Evolutionary conservation across 1,284 basidiomycete species (phyloP).

Genomic region (Sanghuangporus baumii): DNA sequence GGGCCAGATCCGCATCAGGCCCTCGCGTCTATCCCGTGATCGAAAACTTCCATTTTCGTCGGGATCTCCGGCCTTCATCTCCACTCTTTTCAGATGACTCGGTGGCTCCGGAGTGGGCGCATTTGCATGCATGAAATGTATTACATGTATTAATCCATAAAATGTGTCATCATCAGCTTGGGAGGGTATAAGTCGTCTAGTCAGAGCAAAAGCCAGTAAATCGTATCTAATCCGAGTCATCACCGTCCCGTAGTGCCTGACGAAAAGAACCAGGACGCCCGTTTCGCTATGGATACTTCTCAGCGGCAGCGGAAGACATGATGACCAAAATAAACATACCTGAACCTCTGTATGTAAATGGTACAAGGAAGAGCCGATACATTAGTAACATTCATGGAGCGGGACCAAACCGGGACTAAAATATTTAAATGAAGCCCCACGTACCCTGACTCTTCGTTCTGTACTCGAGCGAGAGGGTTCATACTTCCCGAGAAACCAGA

Average conservation of each 20-base stretch:
- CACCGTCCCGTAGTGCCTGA: slow-evolving; percentile 13
- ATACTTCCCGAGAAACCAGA: slow-evolving; percentile 39
- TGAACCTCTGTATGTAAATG: slow-evolving; percentile 19
- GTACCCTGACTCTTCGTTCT: slow-evolving; percentile 76
- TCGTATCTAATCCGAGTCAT: not conserved
- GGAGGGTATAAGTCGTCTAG: slow-evolving; percentile 16
- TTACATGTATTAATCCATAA: slow-evolving; percentile 7
- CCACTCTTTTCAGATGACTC: not conserved
- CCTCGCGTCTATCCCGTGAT: not conserved
- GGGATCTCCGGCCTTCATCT: not conserved
- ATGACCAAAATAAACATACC: slow-evolving; percentile 22
- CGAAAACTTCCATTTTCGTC: not conserved
- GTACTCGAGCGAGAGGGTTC: slow-evolving; percentile 64
- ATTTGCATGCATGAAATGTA: not conserved
- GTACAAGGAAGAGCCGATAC: slow-evolving; percentile 8
- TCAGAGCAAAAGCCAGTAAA: slow-evolving; percentile 11
- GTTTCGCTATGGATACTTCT: slow-evolving; percentile 55
- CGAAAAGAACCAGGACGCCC: slow-evolving; percentile 81
- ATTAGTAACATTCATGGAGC: slow-evolving; percentile 4
- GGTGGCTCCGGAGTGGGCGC: not conserved
- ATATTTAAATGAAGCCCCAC: slow-evolving; percentile 28
- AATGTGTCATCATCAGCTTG: not conserved
- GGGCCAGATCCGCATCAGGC: not conserved
- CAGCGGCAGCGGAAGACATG: slow-evolving; percentile 5
- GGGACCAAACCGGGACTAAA: not conserved